A percentile compares a stretch with the other conserved stretches of the same genome.
These are phyloP conservation scores for Candida rishiriensis DNA, from an alignment of 805 yeast genomes.

Conservation along the genomic window DNA sequence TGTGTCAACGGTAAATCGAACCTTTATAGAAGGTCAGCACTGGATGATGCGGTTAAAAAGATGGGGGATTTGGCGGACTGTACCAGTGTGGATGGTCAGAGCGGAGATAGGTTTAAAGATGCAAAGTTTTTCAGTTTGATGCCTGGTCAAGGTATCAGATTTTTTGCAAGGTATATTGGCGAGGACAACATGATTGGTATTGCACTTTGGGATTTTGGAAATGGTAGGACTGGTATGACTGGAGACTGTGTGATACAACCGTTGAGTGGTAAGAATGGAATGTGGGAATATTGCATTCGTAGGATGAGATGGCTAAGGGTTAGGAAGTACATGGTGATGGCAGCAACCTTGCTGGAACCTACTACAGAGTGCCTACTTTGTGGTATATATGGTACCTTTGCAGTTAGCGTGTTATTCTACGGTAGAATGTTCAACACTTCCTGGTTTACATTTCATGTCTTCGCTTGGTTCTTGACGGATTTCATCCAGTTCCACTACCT, in stretches of 20 bases:
- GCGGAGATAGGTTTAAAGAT: constrained; percentile 30
- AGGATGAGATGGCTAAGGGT: constrained; percentile 84
- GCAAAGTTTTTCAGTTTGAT: constrained; percentile 28
- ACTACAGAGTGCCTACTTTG: constrained; percentile 72
- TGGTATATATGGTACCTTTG: constrained; percentile 63
- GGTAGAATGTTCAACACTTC: constrained; percentile 27
- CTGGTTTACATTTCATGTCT: constrained; percentile 49
- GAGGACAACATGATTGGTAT: constrained; percentile 93
- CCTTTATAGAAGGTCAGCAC: constrained; percentile 61
- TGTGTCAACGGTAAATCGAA: constrained; percentile 92
- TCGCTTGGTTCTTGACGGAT: constrained; percentile 63
- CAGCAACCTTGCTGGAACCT: constrained; percentile 83
- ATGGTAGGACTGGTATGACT: constrained; percentile 70
- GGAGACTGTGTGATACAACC: constrained; percentile 82
- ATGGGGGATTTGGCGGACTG: constrained; percentile 27
- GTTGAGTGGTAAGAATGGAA: constrained; percentile 34
- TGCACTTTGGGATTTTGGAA: constrained; percentile 68
- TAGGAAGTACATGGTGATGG: constrained; percentile 79
- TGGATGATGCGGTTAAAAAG: constrained; percentile 51
- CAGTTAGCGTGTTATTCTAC: constrained; percentile 43
- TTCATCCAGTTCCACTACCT: constrained; percentile 51
- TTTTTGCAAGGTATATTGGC: constrained; percentile 78
- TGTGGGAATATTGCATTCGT: constrained; percentile 57
- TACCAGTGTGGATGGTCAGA: constrained; percentile 28
- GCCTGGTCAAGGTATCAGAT: constrained; percentile 49